Evolutionary conservation across 2,329 filamentous ascomycete species (phyloP).

Genomic region (Ophiostoma himal-ulmi): DNA sequence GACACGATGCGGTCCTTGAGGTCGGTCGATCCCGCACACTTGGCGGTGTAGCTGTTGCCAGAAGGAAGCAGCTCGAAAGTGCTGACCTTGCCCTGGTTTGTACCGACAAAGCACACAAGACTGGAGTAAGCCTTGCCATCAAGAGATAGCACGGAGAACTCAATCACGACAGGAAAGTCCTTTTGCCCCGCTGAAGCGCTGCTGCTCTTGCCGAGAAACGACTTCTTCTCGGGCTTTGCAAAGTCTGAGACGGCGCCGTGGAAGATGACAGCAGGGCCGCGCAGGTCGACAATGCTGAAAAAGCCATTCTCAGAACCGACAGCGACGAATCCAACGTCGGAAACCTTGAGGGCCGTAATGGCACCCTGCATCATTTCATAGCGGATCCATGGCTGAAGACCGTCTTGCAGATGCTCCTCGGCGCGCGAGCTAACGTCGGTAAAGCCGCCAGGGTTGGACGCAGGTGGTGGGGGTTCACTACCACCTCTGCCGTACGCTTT

Average conservation of each 20-base stretch:
- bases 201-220: constrained; percentile 54
- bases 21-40: constrained; percentile 61
- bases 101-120: constrained; percentile 87
- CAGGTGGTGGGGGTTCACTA: constrained; percentile 34
- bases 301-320: constrained; percentile 78
- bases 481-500: constrained; percentile 55
- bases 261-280: constrained; percentile 80
- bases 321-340: constrained; percentile 89
- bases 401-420: constrained; percentile 66
- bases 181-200: constrained; percentile 31
- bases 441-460: constrained; percentile 61
- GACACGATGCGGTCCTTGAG: constrained; percentile 67
- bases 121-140: constrained; percentile 95
- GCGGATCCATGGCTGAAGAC: constrained; percentile 63
- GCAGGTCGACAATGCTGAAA: constrained; percentile 76
- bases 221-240: constrained; percentile 66
- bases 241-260: constrained; percentile 67
- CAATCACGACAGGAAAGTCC: constrained; percentile 75
- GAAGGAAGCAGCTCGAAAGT: constrained; percentile 88
- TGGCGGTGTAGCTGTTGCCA: constrained; percentile 64
- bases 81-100: constrained; percentile 71
- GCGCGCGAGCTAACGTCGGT: constrained; percentile 67
- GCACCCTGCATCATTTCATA: constrained; percentile 79
- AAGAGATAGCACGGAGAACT: constrained; percentile 89
- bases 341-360: constrained; percentile 72